A percentile compares a stretch with the other conserved stretches of the same genome.
phyloP scores from a whole-genome alignment of 371 early-diverging fungal genomes.

The Mucor velutinosus region DNA sequence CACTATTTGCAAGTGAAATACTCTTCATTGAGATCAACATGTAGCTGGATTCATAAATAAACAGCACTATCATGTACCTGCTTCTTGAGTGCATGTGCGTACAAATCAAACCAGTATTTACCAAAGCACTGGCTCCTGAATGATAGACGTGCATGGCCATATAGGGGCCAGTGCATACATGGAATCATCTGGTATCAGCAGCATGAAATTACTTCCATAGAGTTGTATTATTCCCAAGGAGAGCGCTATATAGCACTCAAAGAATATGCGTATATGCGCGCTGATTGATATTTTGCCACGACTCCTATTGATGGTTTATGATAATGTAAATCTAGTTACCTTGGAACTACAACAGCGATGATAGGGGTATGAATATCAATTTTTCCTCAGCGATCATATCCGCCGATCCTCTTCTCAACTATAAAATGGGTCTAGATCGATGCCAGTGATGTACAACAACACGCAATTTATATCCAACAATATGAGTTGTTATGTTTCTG shows the following conservation, averaged over 20 bases:
- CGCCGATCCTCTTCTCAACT: background rate
- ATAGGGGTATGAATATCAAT: background rate
- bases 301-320: background rate
- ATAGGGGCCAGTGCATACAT: background rate
- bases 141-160: background rate
- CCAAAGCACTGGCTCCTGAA: background rate
- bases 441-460: background rate
- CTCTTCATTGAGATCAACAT: background rate
- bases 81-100: background rate
- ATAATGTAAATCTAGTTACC: background rate
- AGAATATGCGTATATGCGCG: background rate
- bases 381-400: background rate
- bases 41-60: background rate
- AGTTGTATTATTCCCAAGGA: background rate
- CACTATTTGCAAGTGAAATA: background rate
- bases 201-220: background rate
- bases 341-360: background rate
- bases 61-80: background rate
- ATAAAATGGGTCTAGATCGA: background rate
- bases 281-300: background rate
- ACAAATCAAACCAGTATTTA: background rate
- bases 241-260: background rate
- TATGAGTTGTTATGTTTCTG: constrained; percentile 1
- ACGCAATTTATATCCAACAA: background rate
- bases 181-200: background rate